These are phyloP conservation scores for Coelastrella sp. DNA, from an alignment of 139 green algal genomes.

Conservation along the genomic window DNA sequence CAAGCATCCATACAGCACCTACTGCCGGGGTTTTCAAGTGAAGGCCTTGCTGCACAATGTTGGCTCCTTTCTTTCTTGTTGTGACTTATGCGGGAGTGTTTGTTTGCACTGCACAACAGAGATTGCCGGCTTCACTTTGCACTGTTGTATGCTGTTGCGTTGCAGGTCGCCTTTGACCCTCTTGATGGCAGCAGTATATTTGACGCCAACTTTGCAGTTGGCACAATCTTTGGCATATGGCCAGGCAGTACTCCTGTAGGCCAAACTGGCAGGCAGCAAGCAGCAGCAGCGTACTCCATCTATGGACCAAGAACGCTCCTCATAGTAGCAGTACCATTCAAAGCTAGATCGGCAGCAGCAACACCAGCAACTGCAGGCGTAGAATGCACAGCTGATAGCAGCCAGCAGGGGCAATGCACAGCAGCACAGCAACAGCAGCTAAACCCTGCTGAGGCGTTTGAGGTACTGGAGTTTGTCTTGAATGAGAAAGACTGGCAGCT, in stretches of 20 bases:
- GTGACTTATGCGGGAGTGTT: too few species aligned
- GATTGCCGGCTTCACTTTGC: too few species aligned
- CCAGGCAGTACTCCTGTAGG: constrained; percentile 69
- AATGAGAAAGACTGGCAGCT: constrained; percentile 5
- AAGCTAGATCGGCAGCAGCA: too few species aligned
- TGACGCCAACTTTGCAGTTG: constrained; percentile 83
- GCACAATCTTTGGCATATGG: constrained; percentile 90
- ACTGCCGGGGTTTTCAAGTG: too few species aligned
- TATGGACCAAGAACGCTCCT: constrained; percentile 86
- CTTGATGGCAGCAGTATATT: constrained; percentile 86
- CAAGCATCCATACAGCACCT: too few species aligned
- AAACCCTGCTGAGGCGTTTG: constrained; percentile 1
- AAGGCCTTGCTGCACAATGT: too few species aligned
- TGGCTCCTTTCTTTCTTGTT: too few species aligned
- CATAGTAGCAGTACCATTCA: constrained; percentile 73
- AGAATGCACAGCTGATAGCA: constrained; percentile 53
- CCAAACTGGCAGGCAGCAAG: constrained; percentile 67
- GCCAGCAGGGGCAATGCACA: not conserved
- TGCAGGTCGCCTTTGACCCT: constrained; percentile 87
- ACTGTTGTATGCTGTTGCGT: too few species aligned
- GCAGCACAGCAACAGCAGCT: constrained; percentile 30
- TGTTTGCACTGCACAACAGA: too few species aligned
- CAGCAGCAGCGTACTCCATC: constrained; percentile 81
- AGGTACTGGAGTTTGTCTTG: constrained; percentile 28
- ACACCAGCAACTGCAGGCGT: constrained; percentile 30